phyloP scores from a whole-genome alignment of 331 rosid species.

The Malus hybrid region DNA sequence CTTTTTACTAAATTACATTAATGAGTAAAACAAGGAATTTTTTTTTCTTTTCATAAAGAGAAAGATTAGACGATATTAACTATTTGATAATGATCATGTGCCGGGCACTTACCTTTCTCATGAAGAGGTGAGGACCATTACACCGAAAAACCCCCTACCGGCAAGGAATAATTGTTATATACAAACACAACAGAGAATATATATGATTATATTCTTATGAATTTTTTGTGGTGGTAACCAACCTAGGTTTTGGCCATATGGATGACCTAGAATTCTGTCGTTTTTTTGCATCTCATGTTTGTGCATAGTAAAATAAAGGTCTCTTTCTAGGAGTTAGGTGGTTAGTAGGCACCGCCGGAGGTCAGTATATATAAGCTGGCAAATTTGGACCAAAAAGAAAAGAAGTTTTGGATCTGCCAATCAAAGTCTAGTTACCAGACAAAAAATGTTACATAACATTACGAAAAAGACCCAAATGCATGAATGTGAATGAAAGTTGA shows the following conservation, averaged over 20 bases:
- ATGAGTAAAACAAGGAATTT: neutral
- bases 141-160: too few relatives aligned
- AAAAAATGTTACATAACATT: neutral
- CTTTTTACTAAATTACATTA: neutral
- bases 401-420: neutral
- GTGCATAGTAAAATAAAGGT: neutral
- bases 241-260: neutral
- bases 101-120: too few relatives aligned
- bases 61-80: too few relatives aligned
- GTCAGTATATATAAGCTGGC: too few relatives aligned
- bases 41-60: too few relatives aligned
- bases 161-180: too few relatives aligned
- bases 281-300: neutral
- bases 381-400: neutral
- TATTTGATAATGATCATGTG: too few relatives aligned
- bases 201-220: too few relatives aligned
- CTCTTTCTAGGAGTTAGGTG: conserved; percentile 6
- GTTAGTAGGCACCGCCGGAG: neutral
- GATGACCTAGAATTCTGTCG: neutral
- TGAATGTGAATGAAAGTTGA: neutral
- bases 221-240: neutral
- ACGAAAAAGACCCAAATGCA: neutral
- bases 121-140: too few relatives aligned
- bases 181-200: too few relatives aligned
- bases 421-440: neutral